Conservation (phyloP, 176 grass and related monocot species). For the Typha latifolia region DNA sequence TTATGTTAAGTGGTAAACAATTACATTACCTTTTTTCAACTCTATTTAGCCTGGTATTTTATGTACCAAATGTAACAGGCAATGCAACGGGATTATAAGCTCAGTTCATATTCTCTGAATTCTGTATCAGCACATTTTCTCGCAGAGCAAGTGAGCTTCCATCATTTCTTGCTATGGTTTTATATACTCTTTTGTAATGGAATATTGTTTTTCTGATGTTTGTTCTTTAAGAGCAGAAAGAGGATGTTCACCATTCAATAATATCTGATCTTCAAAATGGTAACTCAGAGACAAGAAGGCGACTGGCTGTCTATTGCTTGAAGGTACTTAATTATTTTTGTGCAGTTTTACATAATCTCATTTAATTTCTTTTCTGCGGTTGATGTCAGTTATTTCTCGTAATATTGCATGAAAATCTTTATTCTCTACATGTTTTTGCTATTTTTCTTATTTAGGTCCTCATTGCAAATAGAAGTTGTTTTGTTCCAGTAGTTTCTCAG, state of each 20-base stretch:
- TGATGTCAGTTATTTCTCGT: too few species aligned
- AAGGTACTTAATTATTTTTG: conserved; percentile 44
- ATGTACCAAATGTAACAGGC: conserved; percentile 41
- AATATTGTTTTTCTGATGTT: conserved; percentile 10
- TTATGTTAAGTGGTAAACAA: background rate
- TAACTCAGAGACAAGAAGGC: conserved; percentile 82
- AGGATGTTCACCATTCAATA: conserved; percentile 99
- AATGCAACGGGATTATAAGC: conserved; percentile 95
- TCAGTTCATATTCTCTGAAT: conserved; percentile 98
- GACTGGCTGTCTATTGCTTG: conserved; percentile 94
- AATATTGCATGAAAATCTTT: too few species aligned
- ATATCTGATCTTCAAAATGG: conserved; percentile 99
- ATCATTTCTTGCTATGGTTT: conserved; percentile 4
- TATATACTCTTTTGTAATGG: background rate
- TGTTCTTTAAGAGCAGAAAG: conserved; percentile 57
- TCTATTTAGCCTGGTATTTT: background rate
- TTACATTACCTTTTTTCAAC: background rate
- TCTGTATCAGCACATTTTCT: conserved; percentile 98
- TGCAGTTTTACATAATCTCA: background rate
- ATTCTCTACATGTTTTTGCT: too few species aligned
- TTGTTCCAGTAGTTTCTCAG: too few species aligned
- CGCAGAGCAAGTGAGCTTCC: conserved; percentile 76
- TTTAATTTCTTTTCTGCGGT: too few species aligned
- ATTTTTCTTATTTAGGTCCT: too few species aligned
- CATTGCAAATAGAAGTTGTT: too few species aligned